These are phyloP conservation scores for Acacia concinna DNA, from an alignment of 331 rosid species.

Conservation along the genomic window DNA sequence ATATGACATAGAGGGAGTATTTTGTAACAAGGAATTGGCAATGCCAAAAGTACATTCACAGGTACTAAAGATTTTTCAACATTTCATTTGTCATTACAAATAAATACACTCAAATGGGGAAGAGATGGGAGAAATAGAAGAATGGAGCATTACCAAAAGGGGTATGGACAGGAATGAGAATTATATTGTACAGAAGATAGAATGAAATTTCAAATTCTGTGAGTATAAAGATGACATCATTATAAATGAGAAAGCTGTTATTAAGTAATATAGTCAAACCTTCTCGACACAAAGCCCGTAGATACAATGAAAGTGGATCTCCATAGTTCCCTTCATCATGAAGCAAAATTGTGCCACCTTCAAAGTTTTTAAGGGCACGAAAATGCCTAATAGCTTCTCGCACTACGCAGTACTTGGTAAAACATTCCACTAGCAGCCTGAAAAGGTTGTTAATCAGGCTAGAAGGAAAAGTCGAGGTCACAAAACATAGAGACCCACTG, in stretches of 20 bases:
- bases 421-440: conserved; percentile 94
- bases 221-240: conserved; percentile 17
- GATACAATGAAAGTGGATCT: conserved; percentile 93
- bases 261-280: conserved; percentile 50
- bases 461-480: conserved; percentile 20
- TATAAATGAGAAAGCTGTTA: conserved; percentile 22
- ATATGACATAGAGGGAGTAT: too few species aligned
- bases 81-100: background rate
- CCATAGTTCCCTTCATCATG: conserved; percentile 79
- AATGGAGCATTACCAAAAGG: background rate
- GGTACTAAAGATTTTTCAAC: background rate
- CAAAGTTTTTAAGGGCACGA: conserved; percentile 76
- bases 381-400: conserved; percentile 95
- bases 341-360: conserved; percentile 70
- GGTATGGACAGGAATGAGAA: background rate
- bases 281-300: conserved; percentile 92
- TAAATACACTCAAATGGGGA: background rate
- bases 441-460: conserved; percentile 22
- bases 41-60: background rate
- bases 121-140: background rate
- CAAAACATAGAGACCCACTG: background rate
- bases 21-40: background rate
- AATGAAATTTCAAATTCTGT: conserved; percentile 20
- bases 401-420: conserved; percentile 87
- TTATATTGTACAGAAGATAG: conserved; percentile 1